Base-by-base conservation (phyloP, 768 basidiomycete species). In the Auriscalpium orientale region DNA sequence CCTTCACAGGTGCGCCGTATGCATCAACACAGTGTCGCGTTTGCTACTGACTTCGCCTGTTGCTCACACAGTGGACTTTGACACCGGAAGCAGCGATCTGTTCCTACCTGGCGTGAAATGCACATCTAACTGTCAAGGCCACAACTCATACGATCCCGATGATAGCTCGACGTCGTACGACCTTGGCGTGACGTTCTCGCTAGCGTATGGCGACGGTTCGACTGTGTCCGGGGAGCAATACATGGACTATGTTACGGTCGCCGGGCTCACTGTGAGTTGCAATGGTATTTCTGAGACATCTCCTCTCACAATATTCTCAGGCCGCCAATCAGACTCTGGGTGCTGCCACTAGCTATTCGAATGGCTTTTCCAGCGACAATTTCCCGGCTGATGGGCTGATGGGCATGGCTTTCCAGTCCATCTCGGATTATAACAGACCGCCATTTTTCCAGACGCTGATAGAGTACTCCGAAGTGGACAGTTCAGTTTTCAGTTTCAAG, bases 181-280 rank as follows among this genome's bases (percentile, higher is more conserved):
- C 56, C 49, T 64, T 34, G 55, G 51, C 13, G 59, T 63, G 35
- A 46, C 59, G 2, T 74, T 77, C 60, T 45, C 58, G 12, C 62
- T 77, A 8, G 8, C 48, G 1, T 80, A 79, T 59, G 67, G 67
- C 28, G 77, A 70, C 51, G 76, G 78, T 1, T 72, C 72, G 1
- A 56, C 58, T 1, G 72, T 74, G 18, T 56, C 57, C 0, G 80
- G 79, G 34, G 60, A 66, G 16, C 68, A 73, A 45, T 80, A 72
- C 60, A 67, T 57, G n/a, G 79, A 80, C 65, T 69, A 65, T 18
- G 75, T 81, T 40, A 64, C 62, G 45, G 60, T 80, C 36, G 73
- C 64, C 7, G 71, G 72, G 16, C 51, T 68, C n/a, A 64, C 34
- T n/a, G 77, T 58, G 21, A 16, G 59, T 28, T 18, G 4, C 33